These are phyloP conservation scores for Grigorovia humatica DNA, from an alignment of 805 yeast species.

Conservation along the genomic window DNA sequence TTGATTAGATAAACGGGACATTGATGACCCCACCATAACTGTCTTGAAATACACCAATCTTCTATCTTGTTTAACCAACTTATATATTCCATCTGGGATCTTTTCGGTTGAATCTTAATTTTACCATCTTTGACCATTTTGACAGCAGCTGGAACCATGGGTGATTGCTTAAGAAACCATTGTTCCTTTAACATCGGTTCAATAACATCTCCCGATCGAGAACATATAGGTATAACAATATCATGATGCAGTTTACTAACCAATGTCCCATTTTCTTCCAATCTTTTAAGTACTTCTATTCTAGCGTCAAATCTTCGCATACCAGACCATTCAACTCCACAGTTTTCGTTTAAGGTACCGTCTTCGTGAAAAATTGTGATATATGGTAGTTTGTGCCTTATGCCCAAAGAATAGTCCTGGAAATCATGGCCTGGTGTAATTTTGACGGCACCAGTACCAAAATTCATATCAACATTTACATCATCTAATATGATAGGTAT, in stretches of 20 bases:
- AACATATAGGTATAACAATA: slow-evolving; percentile 90
- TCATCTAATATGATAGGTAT: slow-evolving; percentile 83
- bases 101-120: slow-evolving; percentile 68
- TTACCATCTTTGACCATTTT: slow-evolving; percentile 73
- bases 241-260: slow-evolving; percentile 82
- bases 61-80: slow-evolving; percentile 91
- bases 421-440: slow-evolving; percentile 98
- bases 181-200: slow-evolving; percentile 96
- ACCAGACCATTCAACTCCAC: slow-evolving; percentile 83
- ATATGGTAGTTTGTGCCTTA: slow-evolving; percentile 80
- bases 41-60: slow-evolving; percentile 98
- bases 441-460: slow-evolving; percentile 99
- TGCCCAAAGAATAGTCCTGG: slow-evolving; percentile 94
- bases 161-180: slow-evolving; percentile 94
- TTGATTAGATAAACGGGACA: slow-evolving; percentile 88
- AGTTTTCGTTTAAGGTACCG: slow-evolving; percentile 80
- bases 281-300: slow-evolving; percentile 60
- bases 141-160: slow-evolving; percentile 78
- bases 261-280: slow-evolving; percentile 60
- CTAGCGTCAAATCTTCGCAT: slow-evolving; percentile 92
- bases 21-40: slow-evolving; percentile 93
- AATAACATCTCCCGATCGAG: slow-evolving; percentile 91
- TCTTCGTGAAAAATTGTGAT: slow-evolving; percentile 87
- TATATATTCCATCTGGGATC: slow-evolving; percentile 84
- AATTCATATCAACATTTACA: slow-evolving; percentile 97